Conservation (phyloP, 2,329 filamentous ascomycete species). For the Fusarium sp. region DNA sequence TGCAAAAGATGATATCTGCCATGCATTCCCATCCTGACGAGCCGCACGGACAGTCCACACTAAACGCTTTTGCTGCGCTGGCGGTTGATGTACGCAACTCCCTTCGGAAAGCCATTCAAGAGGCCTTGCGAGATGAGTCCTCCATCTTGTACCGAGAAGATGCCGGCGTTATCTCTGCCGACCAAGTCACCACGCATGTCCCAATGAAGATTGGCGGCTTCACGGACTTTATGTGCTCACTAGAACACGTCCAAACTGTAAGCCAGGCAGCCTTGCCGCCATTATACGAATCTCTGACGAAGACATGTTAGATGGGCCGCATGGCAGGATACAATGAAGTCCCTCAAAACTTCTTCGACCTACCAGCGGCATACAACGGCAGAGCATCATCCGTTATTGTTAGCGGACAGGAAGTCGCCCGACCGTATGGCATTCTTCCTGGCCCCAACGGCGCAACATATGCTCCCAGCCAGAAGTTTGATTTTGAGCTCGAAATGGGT, state of each 20-base stretch:
- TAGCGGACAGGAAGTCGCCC: neutral
- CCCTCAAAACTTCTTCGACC: neutral
- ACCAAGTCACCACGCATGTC: neutral
- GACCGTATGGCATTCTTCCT: neutral
- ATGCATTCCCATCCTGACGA: no score
- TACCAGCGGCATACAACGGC: neutral
- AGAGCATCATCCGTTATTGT: neutral
- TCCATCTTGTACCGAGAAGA: neutral
- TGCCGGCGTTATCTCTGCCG: accelerated
- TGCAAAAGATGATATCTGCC: accelerated
- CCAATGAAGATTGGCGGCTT: neutral
- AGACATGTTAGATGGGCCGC: neutral
- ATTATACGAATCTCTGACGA: accelerated
- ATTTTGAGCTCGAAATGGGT: neutral
- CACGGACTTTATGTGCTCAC: neutral
- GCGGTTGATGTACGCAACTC: neutral
- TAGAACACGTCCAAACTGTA: neutral
- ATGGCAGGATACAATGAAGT: neutral
- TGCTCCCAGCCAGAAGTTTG: neutral
- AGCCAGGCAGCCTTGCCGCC: accelerated
- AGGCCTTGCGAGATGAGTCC: neutral
- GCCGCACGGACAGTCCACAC: neutral
- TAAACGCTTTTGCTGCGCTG: neutral
- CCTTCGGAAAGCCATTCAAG: neutral
- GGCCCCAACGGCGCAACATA: neutral